Evolutionary conservation across 2,329 filamentous ascomycete genomes (phyloP).

Genomic region (Chrysosphaeria jannelii): DNA sequence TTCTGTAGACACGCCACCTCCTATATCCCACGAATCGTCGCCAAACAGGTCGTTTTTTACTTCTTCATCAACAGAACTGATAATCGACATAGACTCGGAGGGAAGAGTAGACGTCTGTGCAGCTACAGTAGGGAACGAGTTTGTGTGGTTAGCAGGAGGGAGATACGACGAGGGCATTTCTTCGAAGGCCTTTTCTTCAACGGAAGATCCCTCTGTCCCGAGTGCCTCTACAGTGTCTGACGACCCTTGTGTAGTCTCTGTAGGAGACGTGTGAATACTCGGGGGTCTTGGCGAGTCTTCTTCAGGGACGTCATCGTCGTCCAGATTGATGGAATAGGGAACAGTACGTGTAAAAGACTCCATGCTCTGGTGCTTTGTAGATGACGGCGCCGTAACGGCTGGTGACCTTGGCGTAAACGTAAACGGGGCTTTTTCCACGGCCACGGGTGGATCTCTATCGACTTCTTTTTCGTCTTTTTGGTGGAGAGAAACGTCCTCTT

Average conservation of each 20-base stretch:
- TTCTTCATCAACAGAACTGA: conserved; percentile 20
- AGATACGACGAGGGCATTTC: conserved; percentile 31
- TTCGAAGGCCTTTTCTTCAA: too few species aligned
- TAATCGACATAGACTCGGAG: conserved; percentile 21
- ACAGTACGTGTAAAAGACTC: conserved; percentile 34
- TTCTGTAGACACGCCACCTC: conserved; percentile 8
- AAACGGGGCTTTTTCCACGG: too few species aligned
- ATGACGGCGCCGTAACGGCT: conserved; percentile 1
- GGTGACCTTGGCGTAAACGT: too few species aligned
- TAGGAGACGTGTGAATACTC: too few species aligned
- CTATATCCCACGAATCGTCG: conserved; percentile 2
- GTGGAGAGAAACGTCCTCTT: too few species aligned
- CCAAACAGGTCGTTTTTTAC: conserved; percentile 14
- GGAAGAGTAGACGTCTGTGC: conserved; percentile 14
- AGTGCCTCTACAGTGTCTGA: too few species aligned
- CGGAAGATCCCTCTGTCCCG: too few species aligned
- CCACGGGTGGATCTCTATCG: not conserved
- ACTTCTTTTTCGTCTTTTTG: too few species aligned
- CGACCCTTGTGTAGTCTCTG: too few species aligned
- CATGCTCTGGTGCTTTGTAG: conserved; percentile 24
- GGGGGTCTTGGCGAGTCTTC: too few species aligned
- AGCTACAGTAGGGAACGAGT: conserved; percentile 30
- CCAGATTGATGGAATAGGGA: conserved; percentile 28
- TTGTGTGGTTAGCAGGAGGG: conserved; percentile 24
- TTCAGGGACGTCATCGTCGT: conserved; percentile 23